phyloP scores from a whole-genome alignment of 805 yeast genomes.

The Candida gorgasii region DNA sequence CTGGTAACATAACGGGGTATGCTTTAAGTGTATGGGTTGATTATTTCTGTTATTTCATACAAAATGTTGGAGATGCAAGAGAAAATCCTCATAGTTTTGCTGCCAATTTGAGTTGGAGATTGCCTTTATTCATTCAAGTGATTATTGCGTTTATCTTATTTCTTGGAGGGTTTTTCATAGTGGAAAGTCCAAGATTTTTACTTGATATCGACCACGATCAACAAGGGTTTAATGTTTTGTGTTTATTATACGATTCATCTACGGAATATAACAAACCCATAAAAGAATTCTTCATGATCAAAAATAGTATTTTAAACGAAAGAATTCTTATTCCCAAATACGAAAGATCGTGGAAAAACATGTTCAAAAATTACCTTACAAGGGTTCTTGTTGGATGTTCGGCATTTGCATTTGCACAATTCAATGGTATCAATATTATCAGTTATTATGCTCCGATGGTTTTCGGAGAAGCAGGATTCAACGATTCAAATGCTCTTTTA shows the following conservation, averaged over 20 bases:
- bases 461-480: slow-evolving; percentile 48
- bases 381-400: slow-evolving; percentile 42
- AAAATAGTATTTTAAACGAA: slow-evolving; percentile 44
- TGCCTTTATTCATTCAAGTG: slow-evolving; percentile 77
- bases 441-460: slow-evolving; percentile 61
- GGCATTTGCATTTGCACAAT: slow-evolving; percentile 46
- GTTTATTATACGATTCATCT: slow-evolving; percentile 29
- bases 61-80: slow-evolving; percentile 48
- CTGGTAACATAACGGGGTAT: slow-evolving; percentile 83
- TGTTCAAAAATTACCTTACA: slow-evolving; percentile 39
- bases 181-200: slow-evolving; percentile 90
- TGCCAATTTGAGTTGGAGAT: slow-evolving; percentile 64
- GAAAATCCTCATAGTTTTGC: slow-evolving; percentile 34
- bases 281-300: slow-evolving; percentile 48
- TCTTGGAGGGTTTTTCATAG: slow-evolving; percentile 74
- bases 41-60: slow-evolving; percentile 67
- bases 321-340: slow-evolving; percentile 37
- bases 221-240: slow-evolving; percentile 44
- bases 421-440: slow-evolving; percentile 58
- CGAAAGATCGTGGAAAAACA: slow-evolving; percentile 42
- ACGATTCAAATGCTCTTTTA: slow-evolving; percentile 39
- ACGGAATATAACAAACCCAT: slow-evolving; percentile 33
- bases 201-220: slow-evolving; percentile 75
- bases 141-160: slow-evolving; percentile 68
- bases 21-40: slow-evolving; percentile 86